Evolutionary conservation across 305 asterid genomes (phyloP), one percentile per base, ranked within the genome.

Genomic region (Solanum hybrid): DNA sequence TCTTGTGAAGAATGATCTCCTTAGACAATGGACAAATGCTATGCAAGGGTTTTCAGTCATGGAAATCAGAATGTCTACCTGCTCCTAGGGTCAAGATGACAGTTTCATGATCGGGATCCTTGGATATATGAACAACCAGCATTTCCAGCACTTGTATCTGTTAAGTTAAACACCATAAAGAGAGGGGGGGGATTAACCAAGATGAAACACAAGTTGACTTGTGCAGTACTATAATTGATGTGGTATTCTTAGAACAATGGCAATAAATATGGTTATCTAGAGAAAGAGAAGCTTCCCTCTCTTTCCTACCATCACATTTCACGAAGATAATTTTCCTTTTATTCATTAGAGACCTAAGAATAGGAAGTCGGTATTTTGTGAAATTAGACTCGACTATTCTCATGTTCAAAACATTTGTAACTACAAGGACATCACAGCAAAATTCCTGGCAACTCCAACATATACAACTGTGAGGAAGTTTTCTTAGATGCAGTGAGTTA

Each of bases 31-130:
- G 42, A 26, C 85, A 24, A 86, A 9, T 42, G 69, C 9, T 26
- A 51, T 26, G 73, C 26, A 84, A 17, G 75, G 29, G 75, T 20
- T 84, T 84, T 20, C 73, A 84, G 73, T 84, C 87, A 31, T 27
- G 10, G 38, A 51, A 46, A 51, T 42, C 24, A 76, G 79, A 34
- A 84, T 17, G 75, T 90, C 17, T 66, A 92, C 94, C 93, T 46
- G 93, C 89, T 76, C 93, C 93, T 38, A 92, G 60, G 31, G 94
- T 91, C 92, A 92, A 88, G 89, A 93, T 87, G 64, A 93, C 91
- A 87, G 77, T 86, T 46, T 91, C 89, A 87, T 69, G 89, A 80
- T 7, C 26, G 29, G 86, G 90, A 76, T 92, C 88, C 85, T 86
- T 73, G 14, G 90, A 88, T 87, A 90, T 56, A 81, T 32, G 78